A percentile compares a stretch with the other conserved stretches of the same genome.
Conservation (phyloP, 345 rosid genomes). For the Kandelia obovata region DNA sequence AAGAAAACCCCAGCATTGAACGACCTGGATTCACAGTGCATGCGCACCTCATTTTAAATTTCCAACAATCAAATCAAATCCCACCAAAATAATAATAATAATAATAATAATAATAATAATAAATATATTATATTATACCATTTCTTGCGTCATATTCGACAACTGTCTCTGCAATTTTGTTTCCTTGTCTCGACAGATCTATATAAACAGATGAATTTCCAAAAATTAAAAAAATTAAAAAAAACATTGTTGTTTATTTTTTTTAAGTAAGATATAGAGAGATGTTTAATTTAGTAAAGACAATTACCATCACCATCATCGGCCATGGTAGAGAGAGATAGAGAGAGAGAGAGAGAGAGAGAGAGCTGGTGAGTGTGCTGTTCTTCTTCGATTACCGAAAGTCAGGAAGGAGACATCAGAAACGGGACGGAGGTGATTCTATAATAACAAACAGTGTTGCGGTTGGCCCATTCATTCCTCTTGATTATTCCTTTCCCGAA, state of each 20-base stretch:
- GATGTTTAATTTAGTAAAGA: too few species aligned
- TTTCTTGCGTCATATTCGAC: slow-evolving; percentile 13
- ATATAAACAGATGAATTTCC: not conserved
- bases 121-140: slow-evolving; percentile 6
- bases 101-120: not conserved
- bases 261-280: too few species aligned
- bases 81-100: too few species aligned
- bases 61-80: not conserved
- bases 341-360: too few species aligned
- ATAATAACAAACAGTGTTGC: not conserved
- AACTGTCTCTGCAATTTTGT: slow-evolving; percentile 7
- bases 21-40: slow-evolving; percentile 24
- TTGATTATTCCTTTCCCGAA: too few species aligned
- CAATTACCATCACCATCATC: too few species aligned
- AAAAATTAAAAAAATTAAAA: not conserved
- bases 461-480: too few species aligned
- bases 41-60: too few species aligned
- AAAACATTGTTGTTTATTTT: not conserved
- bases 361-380: too few species aligned
- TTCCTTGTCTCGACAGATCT: slow-evolving; percentile 14
- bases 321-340: too few species aligned
- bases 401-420: too few species aligned
- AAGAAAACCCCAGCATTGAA: slow-evolving; percentile 56
- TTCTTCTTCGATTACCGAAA: too few species aligned
- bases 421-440: not conserved